Evolutionary conservation across 1,284 basidiomycete genomes (phyloP), one percentile per base, ranked within the genome.

Genomic region (Irpex lacteus): DNA sequence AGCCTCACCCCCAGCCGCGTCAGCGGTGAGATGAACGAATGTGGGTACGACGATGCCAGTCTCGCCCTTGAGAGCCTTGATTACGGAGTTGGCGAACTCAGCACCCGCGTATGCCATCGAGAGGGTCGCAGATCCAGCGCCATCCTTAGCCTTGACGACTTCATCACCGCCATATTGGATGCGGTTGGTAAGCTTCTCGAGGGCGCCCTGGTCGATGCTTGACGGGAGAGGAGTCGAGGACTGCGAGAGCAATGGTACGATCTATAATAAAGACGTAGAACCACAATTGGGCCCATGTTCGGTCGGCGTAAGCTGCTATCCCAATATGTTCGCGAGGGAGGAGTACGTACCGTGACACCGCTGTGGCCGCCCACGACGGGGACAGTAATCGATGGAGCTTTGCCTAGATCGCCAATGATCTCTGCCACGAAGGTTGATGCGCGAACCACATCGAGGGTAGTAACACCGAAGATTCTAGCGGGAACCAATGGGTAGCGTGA

Each of bases 291-390:
- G 19, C 57, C 55, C 49, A 40, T 69, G 26, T 26, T 26, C 26
- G 26, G 26, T 26, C 40, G 40, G 40, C 40, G 40, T 44, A 44
- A 44, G 40, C 15, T 44, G 40, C 15, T 44, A 44, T 44, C 40
- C 40, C 15, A 11, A 11, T 15, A 11, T 9, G 15, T 44, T 44
- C 40, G 40, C 11, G 40, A 44, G 8, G 40, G 8, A 9, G 44
- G 54, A 21, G 44, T 61, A 71, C 82, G 65, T 76, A 90, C 89
- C 61, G 96, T 98, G 65, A 95, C 90, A 73, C 96, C 96, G 68
- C 94, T 95, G 87, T 98, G 96, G 62, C 97, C 97, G 72, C 98
- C 97, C 63, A 98, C 89, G 67, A 98, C 97, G 57, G 95, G 94
- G 47, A 97, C 91, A 66, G 86, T 83, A 72, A 97, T 83, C 34